Evolutionary conservation across 2,329 filamentous ascomycete species (phyloP).

Genomic region (Cyphellophora attinorum): DNA sequence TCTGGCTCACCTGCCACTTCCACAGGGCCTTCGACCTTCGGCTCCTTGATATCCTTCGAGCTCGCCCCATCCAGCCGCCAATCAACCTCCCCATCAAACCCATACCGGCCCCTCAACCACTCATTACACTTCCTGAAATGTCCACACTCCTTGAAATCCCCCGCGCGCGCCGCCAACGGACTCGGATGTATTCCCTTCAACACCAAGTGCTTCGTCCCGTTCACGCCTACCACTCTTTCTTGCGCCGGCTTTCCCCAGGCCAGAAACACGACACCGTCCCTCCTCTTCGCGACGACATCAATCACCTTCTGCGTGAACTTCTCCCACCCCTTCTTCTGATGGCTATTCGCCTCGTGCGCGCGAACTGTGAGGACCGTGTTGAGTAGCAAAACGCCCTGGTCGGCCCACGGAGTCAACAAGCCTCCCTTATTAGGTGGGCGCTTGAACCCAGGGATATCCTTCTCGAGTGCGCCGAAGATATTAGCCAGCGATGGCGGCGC

Average conservation of each 20-base stretch:
- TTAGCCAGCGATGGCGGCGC: slow-evolving; percentile 87
- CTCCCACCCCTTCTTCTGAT: slow-evolving; percentile 85
- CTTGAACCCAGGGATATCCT: slow-evolving; percentile 74
- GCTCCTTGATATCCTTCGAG: slow-evolving; percentile 13
- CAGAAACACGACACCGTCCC: slow-evolving; percentile 80
- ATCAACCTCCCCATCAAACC: slow-evolving; percentile 69
- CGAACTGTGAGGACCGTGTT: slow-evolving; percentile 94
- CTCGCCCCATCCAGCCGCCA: slow-evolving; percentile 56
- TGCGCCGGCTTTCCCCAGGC: slow-evolving; percentile 86
- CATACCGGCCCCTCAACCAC: slow-evolving; percentile 74
- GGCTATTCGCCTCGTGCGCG: slow-evolving; percentile 76
- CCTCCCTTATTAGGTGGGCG: slow-evolving; percentile 69
- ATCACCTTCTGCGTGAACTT: slow-evolving; percentile 85
- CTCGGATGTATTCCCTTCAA: slow-evolving; percentile 84
- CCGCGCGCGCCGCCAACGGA: slow-evolving; percentile 69
- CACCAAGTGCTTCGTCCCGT: slow-evolving; percentile 61
- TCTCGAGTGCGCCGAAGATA: slow-evolving; percentile 81
- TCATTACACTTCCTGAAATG: slow-evolving; percentile 77
- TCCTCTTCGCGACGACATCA: slow-evolving; percentile 66
- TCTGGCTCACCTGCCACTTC: slow-evolving; percentile 10
- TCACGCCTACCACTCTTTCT: slow-evolving; percentile 64
- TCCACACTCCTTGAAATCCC: slow-evolving; percentile 70
- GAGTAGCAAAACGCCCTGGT: slow-evolving; percentile 82
- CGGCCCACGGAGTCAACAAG: slow-evolving; percentile 84
- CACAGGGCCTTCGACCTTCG: slow-evolving; percentile 5